phyloP scores from a whole-genome alignment of 2,329 filamentous ascomycete genomes.

The Microdochium trichocladiopsis region DNA sequence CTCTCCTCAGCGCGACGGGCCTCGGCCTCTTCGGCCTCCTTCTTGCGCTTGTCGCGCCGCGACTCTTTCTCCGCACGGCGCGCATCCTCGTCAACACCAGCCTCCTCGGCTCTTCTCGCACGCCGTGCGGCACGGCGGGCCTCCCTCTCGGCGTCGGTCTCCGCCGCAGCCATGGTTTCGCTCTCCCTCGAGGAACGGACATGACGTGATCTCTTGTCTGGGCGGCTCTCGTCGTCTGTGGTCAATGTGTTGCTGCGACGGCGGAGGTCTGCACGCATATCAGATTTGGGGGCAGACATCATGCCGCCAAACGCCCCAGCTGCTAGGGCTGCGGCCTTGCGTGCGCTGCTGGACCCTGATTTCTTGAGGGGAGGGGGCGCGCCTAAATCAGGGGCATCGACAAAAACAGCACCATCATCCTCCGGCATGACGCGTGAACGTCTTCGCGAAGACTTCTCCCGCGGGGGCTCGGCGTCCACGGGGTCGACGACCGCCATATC shows the following conservation, averaged over 20 bases:
- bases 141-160: conserved; percentile 52
- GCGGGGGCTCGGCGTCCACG: conserved; percentile 28
- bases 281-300: conserved; percentile 36
- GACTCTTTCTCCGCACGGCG: conserved; percentile 50
- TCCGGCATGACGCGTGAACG: conserved; percentile 46
- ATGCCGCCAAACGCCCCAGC: conserved; percentile 55
- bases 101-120: conserved; percentile 48
- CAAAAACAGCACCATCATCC: conserved; percentile 50
- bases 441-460: conserved; percentile 39
- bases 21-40: conserved; percentile 50
- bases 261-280: conserved; percentile 33
- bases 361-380: conserved; percentile 48
- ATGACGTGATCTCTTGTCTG: conserved; percentile 26
- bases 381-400: conserved; percentile 36
- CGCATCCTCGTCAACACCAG: conserved; percentile 43
- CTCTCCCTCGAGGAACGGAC: conserved; percentile 30
- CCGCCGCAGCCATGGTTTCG: conserved; percentile 34
- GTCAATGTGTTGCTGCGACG: conserved; percentile 40
- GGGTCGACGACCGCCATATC: conserved; percentile 41
- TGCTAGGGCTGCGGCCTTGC: background rate
- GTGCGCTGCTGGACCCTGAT: conserved; percentile 41
- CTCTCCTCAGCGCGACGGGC: conserved; percentile 48
- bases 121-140: conserved; percentile 56
- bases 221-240: conserved; percentile 41
- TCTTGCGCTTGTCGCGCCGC: conserved; percentile 46